These are phyloP conservation scores for Verticillium nonalfalfae DNA, from an alignment of 2,329 filamentous ascomycete species.

Conservation along the genomic window DNA sequence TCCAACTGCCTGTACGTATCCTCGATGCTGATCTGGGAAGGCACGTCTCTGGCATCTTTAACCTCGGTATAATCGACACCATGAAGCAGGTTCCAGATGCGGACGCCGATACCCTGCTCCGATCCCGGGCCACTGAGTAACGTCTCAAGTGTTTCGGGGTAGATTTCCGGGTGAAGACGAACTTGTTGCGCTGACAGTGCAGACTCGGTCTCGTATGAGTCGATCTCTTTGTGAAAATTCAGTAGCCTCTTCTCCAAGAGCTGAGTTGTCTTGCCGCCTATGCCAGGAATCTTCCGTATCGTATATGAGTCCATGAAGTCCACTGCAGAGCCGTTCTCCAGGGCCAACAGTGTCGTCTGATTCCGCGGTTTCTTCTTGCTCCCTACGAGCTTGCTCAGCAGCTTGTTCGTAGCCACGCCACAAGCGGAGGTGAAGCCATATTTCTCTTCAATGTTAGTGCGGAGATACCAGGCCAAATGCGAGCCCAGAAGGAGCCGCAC, in stretches of 20 bases:
- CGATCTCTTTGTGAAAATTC: conserved; percentile 1
- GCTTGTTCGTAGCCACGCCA: conserved; percentile 81
- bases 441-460: conserved; percentile 64
- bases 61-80: conserved; percentile 75
- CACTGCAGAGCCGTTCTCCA: conserved; percentile 48
- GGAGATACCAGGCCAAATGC: conserved; percentile 71
- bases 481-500: conserved; percentile 69
- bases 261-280: conserved; percentile 69
- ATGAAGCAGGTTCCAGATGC: conserved; percentile 73
- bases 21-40: conserved; percentile 88
- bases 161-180: conserved; percentile 56
- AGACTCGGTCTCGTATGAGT: conserved; percentile 9
- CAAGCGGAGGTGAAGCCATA: conserved; percentile 84
- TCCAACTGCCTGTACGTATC: conserved; percentile 78
- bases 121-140: conserved; percentile 65
- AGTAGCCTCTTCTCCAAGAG: conserved; percentile 29
- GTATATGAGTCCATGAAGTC: conserved; percentile 70
- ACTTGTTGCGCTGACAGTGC: conserved; percentile 60
- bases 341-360: conserved; percentile 77
- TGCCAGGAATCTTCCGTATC: conserved; percentile 76
- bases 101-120: conserved; percentile 63
- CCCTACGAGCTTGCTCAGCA: conserved; percentile 79
- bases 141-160: conserved; percentile 57
- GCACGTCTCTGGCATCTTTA: conserved; percentile 62
- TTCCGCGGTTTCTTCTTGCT: conserved; percentile 78